These are phyloP conservation scores for Lactarius quietus DNA, from an alignment of 768 basidiomycete genomes.

Conservation along the genomic window DNA sequence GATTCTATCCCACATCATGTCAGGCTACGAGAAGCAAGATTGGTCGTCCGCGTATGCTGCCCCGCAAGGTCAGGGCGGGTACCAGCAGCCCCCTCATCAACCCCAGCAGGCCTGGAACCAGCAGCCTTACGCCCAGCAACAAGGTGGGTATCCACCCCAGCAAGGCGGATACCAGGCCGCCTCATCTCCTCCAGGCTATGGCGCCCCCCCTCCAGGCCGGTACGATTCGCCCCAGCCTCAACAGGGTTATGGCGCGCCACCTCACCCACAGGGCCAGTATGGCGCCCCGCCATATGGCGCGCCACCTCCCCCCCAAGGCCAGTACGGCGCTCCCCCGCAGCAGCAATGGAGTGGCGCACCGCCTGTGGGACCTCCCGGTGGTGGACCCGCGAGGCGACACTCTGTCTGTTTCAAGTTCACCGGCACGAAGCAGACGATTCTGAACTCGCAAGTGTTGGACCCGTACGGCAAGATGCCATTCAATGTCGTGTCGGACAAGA, in stretches of 20 bases:
- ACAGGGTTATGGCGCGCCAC: background rate
- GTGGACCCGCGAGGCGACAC: constrained; percentile 1
- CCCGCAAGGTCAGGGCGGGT: constrained; percentile 3
- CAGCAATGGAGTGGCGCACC: constrained; percentile 9
- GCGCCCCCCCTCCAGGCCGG: background rate
- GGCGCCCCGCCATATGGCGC: background rate
- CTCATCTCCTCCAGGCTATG: background rate
- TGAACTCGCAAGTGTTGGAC: constrained; percentile 16
- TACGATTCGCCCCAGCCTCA: background rate
- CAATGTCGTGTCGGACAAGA: constrained; percentile 16
- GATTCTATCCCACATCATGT: constrained; percentile 4
- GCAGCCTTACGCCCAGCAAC: background rate
- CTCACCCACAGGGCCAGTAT: background rate
- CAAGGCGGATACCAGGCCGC: background rate
- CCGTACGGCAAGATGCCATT: constrained; percentile 16
- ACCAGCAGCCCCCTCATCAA: constrained; percentile 3
- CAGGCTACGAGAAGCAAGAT: constrained; percentile 14
- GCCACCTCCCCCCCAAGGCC: background rate
- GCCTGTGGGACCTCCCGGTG: background rate
- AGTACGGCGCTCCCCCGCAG: constrained; percentile 5
- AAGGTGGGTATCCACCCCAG: background rate
- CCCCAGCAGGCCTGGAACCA: constrained; percentile 5
- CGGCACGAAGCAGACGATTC: background rate
- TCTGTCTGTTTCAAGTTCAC: constrained; percentile 10
- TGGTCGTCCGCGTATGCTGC: constrained; percentile 1